Evolutionary conservation across 139 green algal genomes (phyloP).

Genomic region (Picochlorum sp.): DNA sequence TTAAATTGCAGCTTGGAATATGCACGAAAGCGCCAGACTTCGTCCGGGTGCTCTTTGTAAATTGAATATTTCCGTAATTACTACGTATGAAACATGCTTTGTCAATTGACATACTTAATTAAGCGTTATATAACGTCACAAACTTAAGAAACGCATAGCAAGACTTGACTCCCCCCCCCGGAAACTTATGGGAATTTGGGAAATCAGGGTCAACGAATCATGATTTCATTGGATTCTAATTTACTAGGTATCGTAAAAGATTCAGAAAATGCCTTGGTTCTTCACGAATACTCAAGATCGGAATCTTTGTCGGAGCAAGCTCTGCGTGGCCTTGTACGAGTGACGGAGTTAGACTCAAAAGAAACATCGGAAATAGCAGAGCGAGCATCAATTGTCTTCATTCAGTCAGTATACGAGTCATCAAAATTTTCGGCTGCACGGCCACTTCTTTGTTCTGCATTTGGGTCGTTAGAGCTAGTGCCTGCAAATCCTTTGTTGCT

Average conservation of each 20-base stretch:
- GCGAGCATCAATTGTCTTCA: conserved; percentile 1
- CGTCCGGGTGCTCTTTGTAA: too few species aligned
- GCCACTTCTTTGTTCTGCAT: conserved; percentile 1
- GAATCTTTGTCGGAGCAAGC: not conserved
- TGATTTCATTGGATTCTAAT: too few species aligned
- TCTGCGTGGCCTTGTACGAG: not conserved
- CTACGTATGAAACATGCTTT: too few species aligned
- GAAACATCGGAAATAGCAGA: not conserved
- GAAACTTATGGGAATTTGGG: too few species aligned
- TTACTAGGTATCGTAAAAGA: not conserved
- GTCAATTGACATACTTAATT: too few species aligned
- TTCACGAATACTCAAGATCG: not conserved
- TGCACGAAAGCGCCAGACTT: too few species aligned
- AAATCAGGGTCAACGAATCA: too few species aligned
- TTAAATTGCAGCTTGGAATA: not conserved
- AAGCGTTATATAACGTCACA: too few species aligned
- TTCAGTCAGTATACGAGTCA: conserved; percentile 12
- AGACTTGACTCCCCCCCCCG: too few species aligned
- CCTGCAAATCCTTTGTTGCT: conserved; percentile 10
- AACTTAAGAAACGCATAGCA: too few species aligned
- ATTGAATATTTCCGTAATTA: too few species aligned
- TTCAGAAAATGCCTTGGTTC: not conserved
- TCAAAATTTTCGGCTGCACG: conserved; percentile 1
- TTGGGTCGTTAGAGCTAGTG: not conserved
- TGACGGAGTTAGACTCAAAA: not conserved